phyloP scores from a whole-genome alignment of 1,284 basidiomycete species.

The Irpex sp. region DNA sequence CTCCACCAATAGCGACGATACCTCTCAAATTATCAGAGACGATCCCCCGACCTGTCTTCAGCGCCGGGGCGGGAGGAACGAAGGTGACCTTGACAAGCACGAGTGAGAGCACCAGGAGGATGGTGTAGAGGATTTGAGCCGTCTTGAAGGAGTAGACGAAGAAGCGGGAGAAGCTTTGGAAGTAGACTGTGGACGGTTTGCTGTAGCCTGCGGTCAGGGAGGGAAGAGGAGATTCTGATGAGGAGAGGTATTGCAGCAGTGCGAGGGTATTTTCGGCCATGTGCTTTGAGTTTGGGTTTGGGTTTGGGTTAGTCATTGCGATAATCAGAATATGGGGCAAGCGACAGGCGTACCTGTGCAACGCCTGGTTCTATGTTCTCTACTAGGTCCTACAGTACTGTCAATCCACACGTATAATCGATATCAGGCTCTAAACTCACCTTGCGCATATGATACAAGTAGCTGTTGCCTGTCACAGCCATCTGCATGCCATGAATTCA shows the following conservation, averaged over 20 bases:
- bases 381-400: slow-evolving; percentile 55
- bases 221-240: slow-evolving; percentile 58
- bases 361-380: slow-evolving; percentile 80
- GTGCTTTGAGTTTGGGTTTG: slow-evolving; percentile 43
- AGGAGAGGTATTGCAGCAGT: slow-evolving; percentile 77
- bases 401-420: background rate
- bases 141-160: slow-evolving; percentile 71
- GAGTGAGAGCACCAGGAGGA: slow-evolving; percentile 43
- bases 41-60: slow-evolving; percentile 31
- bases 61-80: slow-evolving; percentile 29
- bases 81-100: slow-evolving; percentile 35
- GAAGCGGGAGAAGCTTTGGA: slow-evolving; percentile 64
- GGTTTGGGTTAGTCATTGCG: background rate
- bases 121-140: slow-evolving; percentile 67
- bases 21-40: slow-evolving; percentile 38
- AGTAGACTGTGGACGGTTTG: slow-evolving; percentile 70
- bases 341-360: slow-evolving; percentile 43
- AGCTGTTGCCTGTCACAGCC: slow-evolving; percentile 91
- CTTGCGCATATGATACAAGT: slow-evolving; percentile 89
- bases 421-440: slow-evolving; percentile 20
- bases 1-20: slow-evolving; percentile 37
- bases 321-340: background rate
- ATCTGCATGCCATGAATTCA: too few relatives aligned
- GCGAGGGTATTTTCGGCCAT: slow-evolving; percentile 91
- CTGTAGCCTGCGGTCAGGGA: slow-evolving; percentile 50